phyloP scores from a whole-genome alignment of 768 basidiomycete genomes.

The Suillus plorans region DNA sequence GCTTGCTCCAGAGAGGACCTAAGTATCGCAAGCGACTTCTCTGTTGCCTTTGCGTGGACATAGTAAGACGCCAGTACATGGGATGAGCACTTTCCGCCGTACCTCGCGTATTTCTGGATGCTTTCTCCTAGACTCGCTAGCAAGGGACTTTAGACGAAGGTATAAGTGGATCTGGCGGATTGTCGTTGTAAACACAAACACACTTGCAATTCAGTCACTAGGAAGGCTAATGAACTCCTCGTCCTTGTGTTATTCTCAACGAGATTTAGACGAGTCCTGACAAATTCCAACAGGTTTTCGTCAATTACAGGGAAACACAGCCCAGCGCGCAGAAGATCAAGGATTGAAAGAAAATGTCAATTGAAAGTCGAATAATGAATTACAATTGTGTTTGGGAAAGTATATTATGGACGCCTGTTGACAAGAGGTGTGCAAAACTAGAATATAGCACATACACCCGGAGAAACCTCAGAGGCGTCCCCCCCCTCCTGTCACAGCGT shows the following conservation, averaged over 20 bases:
- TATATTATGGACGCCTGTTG: neutral
- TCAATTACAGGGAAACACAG: neutral
- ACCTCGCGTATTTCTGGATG: slow-evolving; percentile 96
- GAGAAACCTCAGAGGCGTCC: no score
- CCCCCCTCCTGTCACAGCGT: no score
- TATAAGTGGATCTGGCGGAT: slow-evolving; percentile 12
- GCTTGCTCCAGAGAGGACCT: no score
- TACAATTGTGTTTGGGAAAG: neutral
- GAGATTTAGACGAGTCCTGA: neutral
- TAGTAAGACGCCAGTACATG: no score
- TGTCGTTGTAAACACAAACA: slow-evolving; percentile 21
- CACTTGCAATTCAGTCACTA: slow-evolving; percentile 76
- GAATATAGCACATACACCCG: no score
- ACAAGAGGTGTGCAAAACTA: no score
- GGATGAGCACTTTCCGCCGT: neutral
- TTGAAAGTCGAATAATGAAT: neutral
- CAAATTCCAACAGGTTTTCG: neutral
- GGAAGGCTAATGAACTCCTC: slow-evolving; percentile 65
- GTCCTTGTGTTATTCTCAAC: neutral
- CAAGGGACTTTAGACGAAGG: slow-evolving; percentile 59
- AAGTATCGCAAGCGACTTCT: no score
- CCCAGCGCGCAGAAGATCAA: neutral
- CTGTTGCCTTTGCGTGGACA: no score
- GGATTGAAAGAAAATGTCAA: neutral
- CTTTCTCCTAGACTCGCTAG: slow-evolving; percentile 85